phyloP scores from a whole-genome alignment of 768 basidiomycete species.

The Arthromyces matolae region DNA sequence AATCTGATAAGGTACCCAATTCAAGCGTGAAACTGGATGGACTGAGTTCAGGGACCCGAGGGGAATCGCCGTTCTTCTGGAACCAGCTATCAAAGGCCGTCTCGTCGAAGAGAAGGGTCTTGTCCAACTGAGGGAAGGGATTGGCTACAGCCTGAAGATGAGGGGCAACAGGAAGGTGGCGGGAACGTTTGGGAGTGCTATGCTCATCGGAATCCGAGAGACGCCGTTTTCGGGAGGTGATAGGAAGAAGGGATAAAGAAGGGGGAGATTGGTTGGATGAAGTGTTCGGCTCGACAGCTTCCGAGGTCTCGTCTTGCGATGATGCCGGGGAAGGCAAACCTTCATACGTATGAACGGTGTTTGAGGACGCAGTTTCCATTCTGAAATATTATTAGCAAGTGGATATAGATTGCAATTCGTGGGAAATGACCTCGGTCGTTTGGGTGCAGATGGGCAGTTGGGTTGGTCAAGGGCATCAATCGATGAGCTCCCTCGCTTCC shows the following conservation, averaged over 20 bases:
- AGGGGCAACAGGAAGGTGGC: slow-evolving; percentile 14
- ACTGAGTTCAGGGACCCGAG: slow-evolving; percentile 22
- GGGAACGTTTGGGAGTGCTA: slow-evolving; percentile 25
- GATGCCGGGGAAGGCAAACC: slow-evolving; percentile 14
- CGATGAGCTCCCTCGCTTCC: slow-evolving; percentile 14
- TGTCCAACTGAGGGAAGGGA: slow-evolving; percentile 21
- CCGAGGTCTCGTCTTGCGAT: slow-evolving; percentile 2
- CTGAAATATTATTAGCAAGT: not conserved
- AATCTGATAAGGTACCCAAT: slow-evolving; percentile 26
- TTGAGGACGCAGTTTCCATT: not conserved
- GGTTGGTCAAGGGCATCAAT: not conserved
- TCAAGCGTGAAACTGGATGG: slow-evolving; percentile 28
- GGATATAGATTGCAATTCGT: too few species aligned
- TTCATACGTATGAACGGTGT: not conserved
- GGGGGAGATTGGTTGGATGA: not conserved
- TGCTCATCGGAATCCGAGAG: slow-evolving; percentile 29
- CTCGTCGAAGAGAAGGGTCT: slow-evolving; percentile 12
- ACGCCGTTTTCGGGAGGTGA: slow-evolving; percentile 32
- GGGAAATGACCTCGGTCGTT: too few species aligned
- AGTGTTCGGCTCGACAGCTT: not conserved
- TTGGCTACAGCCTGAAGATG: slow-evolving; percentile 26
- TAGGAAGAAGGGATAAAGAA: not conserved
- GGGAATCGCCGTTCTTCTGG: slow-evolving; percentile 23
- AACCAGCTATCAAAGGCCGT: slow-evolving; percentile 35
- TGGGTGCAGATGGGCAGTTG: too few species aligned